Evolutionary conservation across 257 asterid genomes (phyloP), one percentile per base, ranked within the genome.

Genomic region (Jacaranda mimosifolia): DNA sequence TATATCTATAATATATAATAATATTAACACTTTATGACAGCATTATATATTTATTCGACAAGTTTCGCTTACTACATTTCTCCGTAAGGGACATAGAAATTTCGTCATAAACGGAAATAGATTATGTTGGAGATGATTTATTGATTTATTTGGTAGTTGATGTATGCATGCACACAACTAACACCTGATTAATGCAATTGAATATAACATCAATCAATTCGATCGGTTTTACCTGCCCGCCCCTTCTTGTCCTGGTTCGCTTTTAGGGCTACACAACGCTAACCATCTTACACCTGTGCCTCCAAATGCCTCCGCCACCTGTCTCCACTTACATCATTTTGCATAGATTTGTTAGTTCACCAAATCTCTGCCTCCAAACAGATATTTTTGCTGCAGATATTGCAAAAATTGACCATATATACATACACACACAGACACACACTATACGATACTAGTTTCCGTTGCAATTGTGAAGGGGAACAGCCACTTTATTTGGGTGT

Each of bases 381-480:
- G 57, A 62, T 58, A 12, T 36, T 69, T 68, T 17, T 5, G 53
- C 51, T 21, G 70, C 70, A 39, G 38, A 15, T 60, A 38, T 60
- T 73, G 60, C 79, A 42, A 51, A 17, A 13, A 26, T 21, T 73
- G 48, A 53, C 15, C 70, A 3, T 9, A 2, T 13, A 15, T 15
- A 42, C 9, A 9, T 5, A 42, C 9, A 9, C 1, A 42, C 6
- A 42, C 32, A 26, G 32, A 26, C 32, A 26, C 32, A 26, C 32
- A 26, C 32, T 26, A 26, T 26, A 26, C 32, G 1, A 26, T 26
- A 26, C 32, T 26, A 26, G 17, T 9, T 58, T 58, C 13, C 19
- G 58, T 57, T 19, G 72, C 74, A 74, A 48, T 65, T 64, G 53
- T 76, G 48, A 43, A 18, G 53, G 60, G 76, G 56, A 59, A 70